These are phyloP conservation scores for Decorospora gaudefroyi DNA, from an alignment of 2,329 filamentous ascomycete genomes.

Conservation along the genomic window DNA sequence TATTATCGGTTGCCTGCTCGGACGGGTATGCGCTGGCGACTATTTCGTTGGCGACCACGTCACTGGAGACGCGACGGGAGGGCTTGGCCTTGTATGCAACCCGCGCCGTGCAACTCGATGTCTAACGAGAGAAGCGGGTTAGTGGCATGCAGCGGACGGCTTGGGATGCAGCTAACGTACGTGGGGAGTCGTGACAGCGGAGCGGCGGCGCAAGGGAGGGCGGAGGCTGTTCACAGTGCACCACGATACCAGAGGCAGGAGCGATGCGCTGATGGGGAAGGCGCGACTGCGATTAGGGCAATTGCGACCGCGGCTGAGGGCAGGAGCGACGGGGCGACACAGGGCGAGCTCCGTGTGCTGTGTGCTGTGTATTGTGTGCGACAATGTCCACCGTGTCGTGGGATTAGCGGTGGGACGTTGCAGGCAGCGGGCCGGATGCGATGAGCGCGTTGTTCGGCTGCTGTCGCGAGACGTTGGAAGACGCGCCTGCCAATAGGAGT, in stretches of 20 bases:
- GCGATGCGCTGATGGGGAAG: slow-evolving; percentile 7
- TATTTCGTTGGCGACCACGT: slow-evolving; percentile 51
- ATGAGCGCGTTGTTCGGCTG: slow-evolving; percentile 17
- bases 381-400: slow-evolving; percentile 12
- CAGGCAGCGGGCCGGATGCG: slow-evolving; percentile 8
- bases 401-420: slow-evolving; percentile 18
- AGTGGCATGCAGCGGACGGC: slow-evolving; percentile 40
- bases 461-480: slow-evolving; percentile 11
- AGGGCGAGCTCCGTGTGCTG: not conserved
- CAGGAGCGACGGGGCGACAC: too few relatives aligned
- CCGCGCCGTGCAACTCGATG: slow-evolving; percentile 41
- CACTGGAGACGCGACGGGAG: slow-evolving; percentile 39
- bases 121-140: slow-evolving; percentile 36
- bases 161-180: slow-evolving; percentile 31
- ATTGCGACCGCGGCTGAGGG: slow-evolving; percentile 18
- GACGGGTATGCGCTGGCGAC: slow-evolving; percentile 56
- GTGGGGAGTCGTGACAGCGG: slow-evolving; percentile 15
- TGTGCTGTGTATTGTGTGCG: slow-evolving; percentile 25
- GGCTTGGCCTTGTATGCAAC: slow-evolving; percentile 43
- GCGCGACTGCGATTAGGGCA: slow-evolving; percentile 13
- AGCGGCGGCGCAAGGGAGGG: slow-evolving; percentile 25
- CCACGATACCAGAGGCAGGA: slow-evolving; percentile 1
- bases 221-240: slow-evolving; percentile 8
- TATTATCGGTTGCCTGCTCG: slow-evolving; percentile 52
- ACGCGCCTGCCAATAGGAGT: slow-evolving; percentile 19